phyloP scores from a whole-genome alignment of 345 rosid genomes.

The Eucalyptus erythrocorys region DNA sequence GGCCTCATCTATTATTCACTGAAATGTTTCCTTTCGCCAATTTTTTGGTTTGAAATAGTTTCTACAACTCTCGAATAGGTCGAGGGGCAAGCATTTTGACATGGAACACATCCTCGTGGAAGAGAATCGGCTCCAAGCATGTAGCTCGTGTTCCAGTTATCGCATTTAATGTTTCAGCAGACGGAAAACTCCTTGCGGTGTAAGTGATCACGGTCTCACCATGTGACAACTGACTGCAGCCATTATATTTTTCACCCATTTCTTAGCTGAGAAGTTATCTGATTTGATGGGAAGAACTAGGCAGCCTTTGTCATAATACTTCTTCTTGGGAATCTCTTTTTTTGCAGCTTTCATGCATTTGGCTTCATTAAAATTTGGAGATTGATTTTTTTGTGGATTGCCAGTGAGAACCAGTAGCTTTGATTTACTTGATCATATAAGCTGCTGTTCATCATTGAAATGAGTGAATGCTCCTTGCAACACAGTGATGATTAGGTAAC shows the following conservation, averaged over 20 bases:
- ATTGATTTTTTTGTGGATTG: neutral
- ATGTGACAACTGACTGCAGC: neutral
- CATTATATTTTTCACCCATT: neutral
- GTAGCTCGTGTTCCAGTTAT: conserved; percentile 40
- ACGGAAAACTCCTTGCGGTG: conserved; percentile 80
- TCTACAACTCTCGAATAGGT: conserved; percentile 12
- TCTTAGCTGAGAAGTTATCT: neutral
- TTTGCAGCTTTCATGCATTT: neutral
- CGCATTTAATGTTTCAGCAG: conserved; percentile 71
- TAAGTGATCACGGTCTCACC: conserved; percentile 1
- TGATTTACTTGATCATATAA: neutral
- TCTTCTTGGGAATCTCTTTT: neutral
- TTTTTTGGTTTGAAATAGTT: neutral
- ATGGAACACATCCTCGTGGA: conserved; percentile 67
- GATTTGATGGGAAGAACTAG: neutral
- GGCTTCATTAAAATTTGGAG: neutral
- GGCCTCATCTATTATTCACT: neutral
- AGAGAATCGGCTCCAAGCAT: conserved; percentile 39
- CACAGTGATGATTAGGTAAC: neutral
- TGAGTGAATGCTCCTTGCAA: neutral
- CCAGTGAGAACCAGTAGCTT: neutral
- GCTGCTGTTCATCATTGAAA: neutral
- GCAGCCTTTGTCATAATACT: neutral
- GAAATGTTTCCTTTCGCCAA: neutral
- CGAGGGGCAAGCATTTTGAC: conserved; percentile 59